Percentiles rank a stretch among this genome's conserved stretches.
Conservation (phyloP, 2,329 filamentous ascomycete genomes). For the Xylaria sp. region DNA sequence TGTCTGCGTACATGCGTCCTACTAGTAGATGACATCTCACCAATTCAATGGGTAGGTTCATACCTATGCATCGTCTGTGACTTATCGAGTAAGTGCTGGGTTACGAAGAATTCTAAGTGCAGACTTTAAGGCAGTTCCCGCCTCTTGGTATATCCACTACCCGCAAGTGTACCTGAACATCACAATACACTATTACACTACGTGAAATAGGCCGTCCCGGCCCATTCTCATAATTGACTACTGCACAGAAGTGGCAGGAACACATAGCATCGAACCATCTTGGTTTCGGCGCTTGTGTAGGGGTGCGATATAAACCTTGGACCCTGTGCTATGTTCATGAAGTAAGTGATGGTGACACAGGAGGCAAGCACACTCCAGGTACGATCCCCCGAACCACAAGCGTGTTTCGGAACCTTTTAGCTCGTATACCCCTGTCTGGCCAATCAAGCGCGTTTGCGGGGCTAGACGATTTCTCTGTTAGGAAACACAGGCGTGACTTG, state of each 20-base stretch:
- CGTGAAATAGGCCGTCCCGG: neutral
- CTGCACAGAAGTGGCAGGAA: neutral
- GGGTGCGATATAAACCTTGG: neutral
- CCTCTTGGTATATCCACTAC: too few relatives aligned
- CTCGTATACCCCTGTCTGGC: conserved; percentile 4
- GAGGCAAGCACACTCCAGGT: conserved; percentile 7
- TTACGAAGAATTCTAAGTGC: neutral
- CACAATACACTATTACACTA: neutral
- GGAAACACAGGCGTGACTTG: conserved; percentile 24
- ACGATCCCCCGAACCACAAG: neutral
- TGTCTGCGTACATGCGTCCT: neutral
- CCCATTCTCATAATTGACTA: neutral
- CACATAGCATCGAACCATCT: neutral
- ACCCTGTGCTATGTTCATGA: neutral
- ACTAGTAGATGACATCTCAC: neutral
- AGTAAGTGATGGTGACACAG: conserved; percentile 1
- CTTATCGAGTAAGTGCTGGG: neutral
- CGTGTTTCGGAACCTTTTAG: conserved; percentile 33
- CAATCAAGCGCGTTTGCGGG: conserved; percentile 20
- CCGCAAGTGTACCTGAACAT: neutral
- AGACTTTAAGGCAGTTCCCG: too few relatives aligned
- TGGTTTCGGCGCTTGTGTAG: neutral
- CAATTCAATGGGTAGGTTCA: too few relatives aligned
- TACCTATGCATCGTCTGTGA: neutral
- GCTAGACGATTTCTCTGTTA: conserved; percentile 31